Base-by-base conservation (phyloP, 2,329 filamentous ascomycete species). In the Fusarium compactum region DNA sequence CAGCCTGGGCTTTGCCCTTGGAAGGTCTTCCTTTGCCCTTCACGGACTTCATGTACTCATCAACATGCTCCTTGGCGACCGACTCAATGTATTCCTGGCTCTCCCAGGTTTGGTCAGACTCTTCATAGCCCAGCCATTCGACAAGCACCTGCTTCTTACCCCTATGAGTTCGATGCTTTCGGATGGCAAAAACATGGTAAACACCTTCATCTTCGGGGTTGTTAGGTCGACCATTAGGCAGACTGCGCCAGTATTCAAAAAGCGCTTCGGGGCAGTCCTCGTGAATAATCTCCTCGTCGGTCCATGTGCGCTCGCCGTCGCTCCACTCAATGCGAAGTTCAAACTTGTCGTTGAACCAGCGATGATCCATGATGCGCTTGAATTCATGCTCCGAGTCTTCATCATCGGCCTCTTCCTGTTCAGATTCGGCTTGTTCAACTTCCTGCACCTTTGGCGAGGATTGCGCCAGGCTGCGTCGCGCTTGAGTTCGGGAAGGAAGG, bases 91-190 rank as follows among this genome's bases (percentile, higher is more conserved):
- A 62, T 2, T 50, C 47, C 8, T 71, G 65, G 3, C 74, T 62
- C 62, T 79, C 71, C 80, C 80, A 82, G 4, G 76, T 76, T 7
- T 62, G 72, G 1, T 80, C 76, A 12, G 65, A 53, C 11, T 70
- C 58, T 5, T 71, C 72, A 43, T 76, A 81, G 14, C 80, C 80
- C 7, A 80, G 60, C 80, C 80, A 82, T 62, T 81, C 80, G 3
- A 82, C 78, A 11, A 75, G 62, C 30, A 81, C 64, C 22, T 70
- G 70, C 43, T 73, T 73, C 53, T 71, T 74, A 8, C 76, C 69
- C 18, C 66, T 70, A 14, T 76, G 70, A 24, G 65, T 71, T 30
- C 71, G 75, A 58, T 81, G 80, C 32, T 76, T 76, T 27, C 74
- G 76, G 38, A 82, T 76, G 7, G 77, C 76, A 51, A 77, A 77